Evolutionary conservation across 345 rosid species (phyloP).

Genomic region (Litchi chinensis): DNA sequence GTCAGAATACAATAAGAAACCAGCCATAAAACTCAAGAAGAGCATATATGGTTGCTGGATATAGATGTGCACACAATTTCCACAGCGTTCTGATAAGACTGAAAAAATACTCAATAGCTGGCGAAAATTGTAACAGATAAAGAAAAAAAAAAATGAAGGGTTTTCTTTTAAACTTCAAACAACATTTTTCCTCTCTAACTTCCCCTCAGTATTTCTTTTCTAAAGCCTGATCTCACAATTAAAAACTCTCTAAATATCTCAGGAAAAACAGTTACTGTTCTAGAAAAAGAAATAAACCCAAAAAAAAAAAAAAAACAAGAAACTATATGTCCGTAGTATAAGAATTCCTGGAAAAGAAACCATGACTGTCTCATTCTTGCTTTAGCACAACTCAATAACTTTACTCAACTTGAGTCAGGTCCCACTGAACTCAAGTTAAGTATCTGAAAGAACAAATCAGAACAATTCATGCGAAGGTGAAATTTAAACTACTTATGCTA

Average conservation of each 20-base stretch:
- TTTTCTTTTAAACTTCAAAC: background rate
- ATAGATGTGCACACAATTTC: background rate
- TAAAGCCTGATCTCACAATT: background rate
- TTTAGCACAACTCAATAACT: background rate
- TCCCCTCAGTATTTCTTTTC: background rate
- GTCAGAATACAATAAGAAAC: background rate
- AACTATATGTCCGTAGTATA: too few species aligned
- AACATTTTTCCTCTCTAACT: background rate
- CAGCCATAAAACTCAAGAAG: slow-evolving; percentile 5
- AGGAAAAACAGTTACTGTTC: too few species aligned
- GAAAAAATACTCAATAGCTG: background rate
- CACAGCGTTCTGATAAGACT: background rate
- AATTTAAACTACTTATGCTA: background rate
- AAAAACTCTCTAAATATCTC: too few species aligned
- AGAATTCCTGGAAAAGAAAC: background rate
- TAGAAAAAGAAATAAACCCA: too few species aligned
- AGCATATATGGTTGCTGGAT: slow-evolving; percentile 12
- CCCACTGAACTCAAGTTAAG: background rate
- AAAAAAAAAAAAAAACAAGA: too few species aligned
- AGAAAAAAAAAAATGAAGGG: background rate
- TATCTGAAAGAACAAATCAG: slow-evolving; percentile 1
- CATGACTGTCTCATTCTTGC: background rate
- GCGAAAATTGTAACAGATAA: background rate
- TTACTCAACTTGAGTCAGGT: background rate
- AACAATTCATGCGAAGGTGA: background rate